A percentile compares a stretch with the other conserved stretches of the same genome.
phyloP scores from a whole-genome alignment of 176 grass and related monocot genomes.

The Ensete ventricosum region DNA sequence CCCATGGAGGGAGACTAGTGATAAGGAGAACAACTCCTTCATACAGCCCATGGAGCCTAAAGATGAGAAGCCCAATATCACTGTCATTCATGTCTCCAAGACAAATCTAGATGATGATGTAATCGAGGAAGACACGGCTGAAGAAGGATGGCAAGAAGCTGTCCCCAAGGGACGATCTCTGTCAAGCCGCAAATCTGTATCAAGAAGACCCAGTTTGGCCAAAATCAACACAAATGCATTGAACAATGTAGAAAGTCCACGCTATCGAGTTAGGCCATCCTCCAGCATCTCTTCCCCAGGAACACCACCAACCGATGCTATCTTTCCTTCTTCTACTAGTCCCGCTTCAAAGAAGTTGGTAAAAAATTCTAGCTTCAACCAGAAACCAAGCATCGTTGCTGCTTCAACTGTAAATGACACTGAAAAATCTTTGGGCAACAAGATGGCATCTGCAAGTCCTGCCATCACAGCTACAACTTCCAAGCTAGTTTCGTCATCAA shows the following conservation, averaged over 20 bases:
- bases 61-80: constrained; percentile 43
- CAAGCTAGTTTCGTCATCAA: constrained; percentile 40
- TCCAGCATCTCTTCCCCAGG: constrained; percentile 45
- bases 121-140: constrained; percentile 47
- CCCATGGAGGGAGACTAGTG: constrained; percentile 45
- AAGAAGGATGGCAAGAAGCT: constrained; percentile 96
- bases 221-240: constrained; percentile 70
- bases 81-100: constrained; percentile 25
- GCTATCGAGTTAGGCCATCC: constrained; percentile 48
- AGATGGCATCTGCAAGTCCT: constrained; percentile 35
- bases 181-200: constrained; percentile 48
- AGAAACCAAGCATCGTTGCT: constrained; percentile 35
- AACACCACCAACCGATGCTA: constrained; percentile 43
- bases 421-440: constrained; percentile 56
- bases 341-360: constrained; percentile 71
- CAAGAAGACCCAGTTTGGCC: constrained; percentile 59
- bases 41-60: constrained; percentile 41
- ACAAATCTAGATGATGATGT: constrained; percentile 37
- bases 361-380: constrained; percentile 63
- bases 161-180: constrained; percentile 62
- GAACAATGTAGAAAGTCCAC: constrained; percentile 57
- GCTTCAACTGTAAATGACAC: constrained; percentile 27
- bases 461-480: constrained; percentile 25
- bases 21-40: constrained; percentile 50
- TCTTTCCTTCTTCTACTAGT: constrained; percentile 28